Percentiles rank a stretch among this genome's conserved stretches.
Conservation (phyloP, 805 yeast species). For the Candida odintsovae region DNA sequence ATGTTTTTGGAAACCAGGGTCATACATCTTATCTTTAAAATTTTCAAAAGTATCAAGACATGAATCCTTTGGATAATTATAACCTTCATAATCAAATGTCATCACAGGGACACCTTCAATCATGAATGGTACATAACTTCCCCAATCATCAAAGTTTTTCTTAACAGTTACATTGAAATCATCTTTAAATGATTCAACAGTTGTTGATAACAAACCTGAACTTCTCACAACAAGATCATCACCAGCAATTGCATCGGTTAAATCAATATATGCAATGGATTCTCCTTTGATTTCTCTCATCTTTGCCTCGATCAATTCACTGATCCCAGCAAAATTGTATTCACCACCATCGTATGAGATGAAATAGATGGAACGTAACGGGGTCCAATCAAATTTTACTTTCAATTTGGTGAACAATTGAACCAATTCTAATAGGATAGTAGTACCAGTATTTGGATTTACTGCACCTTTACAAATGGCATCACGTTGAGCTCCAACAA, state of each 20-base stretch:
- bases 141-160: conserved; percentile 34
- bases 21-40: conserved; percentile 41
- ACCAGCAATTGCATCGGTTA: conserved; percentile 57
- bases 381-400: conserved; percentile 68
- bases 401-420: conserved; percentile 61
- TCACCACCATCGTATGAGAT: conserved; percentile 79
- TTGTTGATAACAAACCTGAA: conserved; percentile 58
- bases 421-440: conserved; percentile 63
- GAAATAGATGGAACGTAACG: conserved; percentile 76
- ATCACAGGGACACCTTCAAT: conserved; percentile 63
- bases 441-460: conserved; percentile 69
- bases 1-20: conserved; percentile 52
- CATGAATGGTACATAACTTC: conserved; percentile 67
- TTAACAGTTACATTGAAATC: conserved; percentile 21
- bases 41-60: conserved; percentile 62
- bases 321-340: conserved; percentile 79
- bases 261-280: conserved; percentile 67
- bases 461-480: conserved; percentile 71
- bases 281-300: conserved; percentile 49
- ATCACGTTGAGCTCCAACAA: conserved; percentile 83
- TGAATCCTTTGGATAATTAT: conserved; percentile 43
- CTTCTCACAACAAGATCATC: conserved; percentile 48
- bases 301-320: conserved; percentile 64
- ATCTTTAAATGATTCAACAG: conserved; percentile 20
- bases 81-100: conserved; percentile 46